A percentile compares a stretch with the other conserved stretches of the same genome.
Conservation (phyloP, 208 protist species). For the Blastocrithidia nonstop region DNA sequence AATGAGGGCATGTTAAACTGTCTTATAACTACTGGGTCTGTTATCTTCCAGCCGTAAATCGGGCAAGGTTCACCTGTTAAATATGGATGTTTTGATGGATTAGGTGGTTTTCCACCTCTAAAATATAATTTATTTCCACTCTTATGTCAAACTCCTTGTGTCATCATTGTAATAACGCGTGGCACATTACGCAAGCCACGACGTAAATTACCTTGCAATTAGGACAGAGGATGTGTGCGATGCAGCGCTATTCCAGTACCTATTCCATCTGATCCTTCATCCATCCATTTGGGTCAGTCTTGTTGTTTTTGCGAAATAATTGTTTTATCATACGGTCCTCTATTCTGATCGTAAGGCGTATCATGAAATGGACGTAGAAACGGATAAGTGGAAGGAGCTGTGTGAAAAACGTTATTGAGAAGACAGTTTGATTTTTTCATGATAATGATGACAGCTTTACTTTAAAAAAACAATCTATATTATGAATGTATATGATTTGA, state of each 20-base stretch:
- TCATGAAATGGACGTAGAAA: slow-evolving; percentile 80
- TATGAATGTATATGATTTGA: neutral
- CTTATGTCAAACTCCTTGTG: slow-evolving; percentile 85
- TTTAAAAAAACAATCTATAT: slow-evolving; percentile 4
- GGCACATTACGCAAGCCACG: slow-evolving; percentile 40
- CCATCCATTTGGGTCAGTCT: slow-evolving; percentile 78
- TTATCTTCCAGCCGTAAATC: slow-evolving; percentile 81
- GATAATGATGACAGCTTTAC: slow-evolving; percentile 5
- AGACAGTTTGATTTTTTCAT: slow-evolving; percentile 3
- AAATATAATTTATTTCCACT: slow-evolving; percentile 81
- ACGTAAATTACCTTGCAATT: slow-evolving; percentile 58
- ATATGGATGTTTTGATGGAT: slow-evolving; percentile 77
- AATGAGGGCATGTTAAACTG: slow-evolving; percentile 63
- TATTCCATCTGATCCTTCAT: slow-evolving; percentile 70
- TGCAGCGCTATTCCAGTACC: slow-evolving; percentile 78
- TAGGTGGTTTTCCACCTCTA: slow-evolving; percentile 77
- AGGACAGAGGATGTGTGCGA: slow-evolving; percentile 64
- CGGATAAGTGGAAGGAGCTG: slow-evolving; percentile 69
- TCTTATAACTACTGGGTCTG: slow-evolving; percentile 59
- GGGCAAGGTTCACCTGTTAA: slow-evolving; percentile 80
- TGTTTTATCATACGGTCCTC: slow-evolving; percentile 30
- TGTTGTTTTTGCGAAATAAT: slow-evolving; percentile 16
- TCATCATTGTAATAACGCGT: slow-evolving; percentile 77
- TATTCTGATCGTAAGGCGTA: slow-evolving; percentile 74
- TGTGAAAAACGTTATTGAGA: slow-evolving; percentile 57